phyloP scores from a whole-genome alignment of 2,329 filamentous ascomycete species.

The Mycosphaerelloides madeirae region DNA sequence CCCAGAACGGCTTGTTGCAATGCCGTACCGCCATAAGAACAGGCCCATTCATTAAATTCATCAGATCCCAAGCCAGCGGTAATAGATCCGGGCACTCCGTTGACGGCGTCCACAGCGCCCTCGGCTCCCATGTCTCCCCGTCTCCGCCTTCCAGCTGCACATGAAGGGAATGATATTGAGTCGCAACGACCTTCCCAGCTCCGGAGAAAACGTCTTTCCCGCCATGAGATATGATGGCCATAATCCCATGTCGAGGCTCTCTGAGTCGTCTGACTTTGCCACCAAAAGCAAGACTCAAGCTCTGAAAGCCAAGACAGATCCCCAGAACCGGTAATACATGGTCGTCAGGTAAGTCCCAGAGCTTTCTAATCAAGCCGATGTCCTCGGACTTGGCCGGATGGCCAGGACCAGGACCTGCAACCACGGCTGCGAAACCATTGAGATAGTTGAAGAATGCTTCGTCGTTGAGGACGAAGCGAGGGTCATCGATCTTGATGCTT shows the following conservation, averaged over 20 bases:
- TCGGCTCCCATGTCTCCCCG: conserved; percentile 28
- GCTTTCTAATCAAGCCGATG: conserved; percentile 71
- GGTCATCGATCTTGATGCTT: conserved; percentile 63
- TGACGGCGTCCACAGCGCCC: conserved; percentile 39
- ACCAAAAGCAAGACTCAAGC: conserved; percentile 65
- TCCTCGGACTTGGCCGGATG: conserved; percentile 68
- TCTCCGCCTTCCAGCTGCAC: conserved; percentile 39
- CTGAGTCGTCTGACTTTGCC: conserved; percentile 60
- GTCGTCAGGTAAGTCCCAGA: conserved; percentile 64
- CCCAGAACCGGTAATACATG: conserved; percentile 72
- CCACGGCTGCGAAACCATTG: conserved; percentile 70
- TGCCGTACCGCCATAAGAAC: conserved; percentile 77
- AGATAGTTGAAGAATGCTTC: conserved; percentile 43
- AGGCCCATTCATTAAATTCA: conserved; percentile 45
- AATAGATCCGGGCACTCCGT: conserved; percentile 34
- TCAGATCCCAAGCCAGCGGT: conserved; percentile 48
- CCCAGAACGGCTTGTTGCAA: conserved; percentile 68
- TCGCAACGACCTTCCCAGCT: conserved; percentile 60
- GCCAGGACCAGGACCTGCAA: conserved; percentile 87
- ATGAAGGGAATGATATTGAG: conserved; percentile 68
- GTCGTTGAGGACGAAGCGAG: conserved; percentile 33
- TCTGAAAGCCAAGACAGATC: conserved; percentile 87
- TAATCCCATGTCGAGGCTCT: conserved; percentile 78
- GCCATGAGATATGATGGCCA: conserved; percentile 61
- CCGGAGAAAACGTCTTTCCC: conserved; percentile 61